These are phyloP conservation scores for Lactarius sanguifluus DNA, from an alignment of 768 basidiomycete genomes.

Conservation along the genomic window DNA sequence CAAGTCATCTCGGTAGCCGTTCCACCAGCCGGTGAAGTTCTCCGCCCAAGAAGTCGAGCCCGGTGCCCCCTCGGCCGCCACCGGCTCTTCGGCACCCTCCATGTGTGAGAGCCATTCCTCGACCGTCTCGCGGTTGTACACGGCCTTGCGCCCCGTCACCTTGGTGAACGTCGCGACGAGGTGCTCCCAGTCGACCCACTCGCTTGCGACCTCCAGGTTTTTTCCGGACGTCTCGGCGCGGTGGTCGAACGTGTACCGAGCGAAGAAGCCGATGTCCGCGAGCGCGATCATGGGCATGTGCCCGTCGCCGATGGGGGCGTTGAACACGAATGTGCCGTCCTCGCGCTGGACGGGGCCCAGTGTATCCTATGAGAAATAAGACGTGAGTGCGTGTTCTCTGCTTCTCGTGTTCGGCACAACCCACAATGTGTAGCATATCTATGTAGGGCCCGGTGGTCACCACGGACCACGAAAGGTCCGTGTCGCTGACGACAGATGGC, in stretches of 20 bases:
- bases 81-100: slow-evolving; percentile 29
- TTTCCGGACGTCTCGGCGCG: slow-evolving; percentile 31
- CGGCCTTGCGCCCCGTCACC: slow-evolving; percentile 35
- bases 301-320: slow-evolving; percentile 33
- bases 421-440: slow-evolving; percentile 43
- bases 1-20: slow-evolving; percentile 44
- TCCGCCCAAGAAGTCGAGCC: slow-evolving; percentile 34
- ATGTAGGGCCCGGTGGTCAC: slow-evolving; percentile 44
- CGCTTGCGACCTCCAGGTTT: slow-evolving; percentile 34
- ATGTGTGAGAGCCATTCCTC: slow-evolving; percentile 32
- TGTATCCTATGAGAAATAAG: slow-evolving; percentile 15
- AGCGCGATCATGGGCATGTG: slow-evolving; percentile 36
- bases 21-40: slow-evolving; percentile 48
- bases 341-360: slow-evolving; percentile 32
- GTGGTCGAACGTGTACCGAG: slow-evolving; percentile 36
- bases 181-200: slow-evolving; percentile 32
- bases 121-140: slow-evolving; percentile 25
- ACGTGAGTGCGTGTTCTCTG: background rate
- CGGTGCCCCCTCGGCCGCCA: slow-evolving; percentile 29
- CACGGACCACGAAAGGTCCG: slow-evolving; percentile 39
- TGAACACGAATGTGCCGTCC: slow-evolving; percentile 37
- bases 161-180: slow-evolving; percentile 35
- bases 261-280: slow-evolving; percentile 36
- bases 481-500: slow-evolving; percentile 36
- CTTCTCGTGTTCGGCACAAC: slow-evolving; percentile 13